Percentiles rank a stretch among this genome's conserved stretches.
Evolutionary conservation across 352 stramenopile species (phyloP).

Genomic region (Phytophthora tubulina): DNA sequence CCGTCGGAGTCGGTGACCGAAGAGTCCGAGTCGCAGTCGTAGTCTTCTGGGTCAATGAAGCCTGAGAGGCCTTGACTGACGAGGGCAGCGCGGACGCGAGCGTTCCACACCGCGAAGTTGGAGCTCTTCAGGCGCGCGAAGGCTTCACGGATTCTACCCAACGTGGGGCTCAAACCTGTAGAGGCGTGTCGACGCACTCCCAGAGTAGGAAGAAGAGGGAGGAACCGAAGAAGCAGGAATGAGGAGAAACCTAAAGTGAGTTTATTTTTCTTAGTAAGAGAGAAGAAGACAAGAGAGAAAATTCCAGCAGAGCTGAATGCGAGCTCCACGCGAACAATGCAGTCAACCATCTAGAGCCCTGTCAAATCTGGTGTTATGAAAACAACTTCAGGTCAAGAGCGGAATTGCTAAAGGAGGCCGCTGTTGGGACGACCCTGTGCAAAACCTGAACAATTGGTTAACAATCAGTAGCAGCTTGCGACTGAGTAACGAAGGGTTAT

Average conservation of each 20-base stretch:
- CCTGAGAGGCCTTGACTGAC: slow-evolving; percentile 13
- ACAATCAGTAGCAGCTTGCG: too few species aligned
- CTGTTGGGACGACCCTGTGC: too few species aligned
- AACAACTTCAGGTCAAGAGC: too few species aligned
- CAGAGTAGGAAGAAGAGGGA: not conserved
- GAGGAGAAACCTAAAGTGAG: not conserved
- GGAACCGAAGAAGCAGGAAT: not conserved
- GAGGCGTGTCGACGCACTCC: not conserved
- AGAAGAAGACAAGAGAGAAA: not conserved
- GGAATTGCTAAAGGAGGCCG: too few species aligned
- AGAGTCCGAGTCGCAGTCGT: slow-evolving; percentile 3
- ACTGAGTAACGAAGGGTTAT: too few species aligned
- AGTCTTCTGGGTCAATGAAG: slow-evolving; percentile 20
- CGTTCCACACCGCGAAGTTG: slow-evolving; percentile 22
- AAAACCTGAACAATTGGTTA: too few species aligned
- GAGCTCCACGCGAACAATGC: not conserved
- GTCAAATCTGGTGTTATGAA: not conserved
- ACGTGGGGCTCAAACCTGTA: slow-evolving; percentile 24
- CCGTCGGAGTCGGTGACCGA: not conserved
- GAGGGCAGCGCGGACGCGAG: slow-evolving; percentile 13
- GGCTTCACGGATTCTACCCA: slow-evolving; percentile 10
- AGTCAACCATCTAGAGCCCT: not conserved
- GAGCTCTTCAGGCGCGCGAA: slow-evolving; percentile 21
- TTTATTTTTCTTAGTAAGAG: not conserved
- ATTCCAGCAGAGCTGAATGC: not conserved